A percentile compares a stretch with the other conserved stretches of the same genome.
These are phyloP conservation scores for Neurospora tetrasperma DNA, from an alignment of 495 filamentous ascomycete species.

Conservation along the genomic window DNA sequence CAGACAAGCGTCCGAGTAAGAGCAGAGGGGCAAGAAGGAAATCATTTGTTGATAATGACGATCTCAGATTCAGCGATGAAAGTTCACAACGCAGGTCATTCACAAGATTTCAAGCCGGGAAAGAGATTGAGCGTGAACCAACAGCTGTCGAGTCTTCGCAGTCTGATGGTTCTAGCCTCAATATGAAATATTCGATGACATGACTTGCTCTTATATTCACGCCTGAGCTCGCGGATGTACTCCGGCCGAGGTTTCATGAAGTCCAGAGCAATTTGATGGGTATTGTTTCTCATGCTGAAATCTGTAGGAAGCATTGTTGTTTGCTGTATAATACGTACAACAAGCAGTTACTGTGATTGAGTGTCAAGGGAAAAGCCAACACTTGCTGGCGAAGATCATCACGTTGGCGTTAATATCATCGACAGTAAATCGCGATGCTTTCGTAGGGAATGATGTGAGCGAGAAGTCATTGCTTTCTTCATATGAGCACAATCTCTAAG, in stretches of 20 bases:
- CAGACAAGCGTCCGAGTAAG: not conserved
- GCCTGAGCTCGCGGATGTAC: not conserved
- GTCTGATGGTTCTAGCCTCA: not conserved
- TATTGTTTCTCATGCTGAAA: not conserved
- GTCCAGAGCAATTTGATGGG: not conserved
- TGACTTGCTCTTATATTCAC: not conserved
- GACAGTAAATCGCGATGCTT: not conserved
- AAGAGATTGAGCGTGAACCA: not conserved
- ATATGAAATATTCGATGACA: not conserved
- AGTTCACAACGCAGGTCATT: not conserved
- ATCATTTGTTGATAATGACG: not conserved
- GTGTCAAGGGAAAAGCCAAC: not conserved
- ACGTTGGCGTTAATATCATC: not conserved
- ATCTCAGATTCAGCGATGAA: not conserved
- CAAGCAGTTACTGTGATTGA: too few relatives aligned
- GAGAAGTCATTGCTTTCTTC: too few relatives aligned
- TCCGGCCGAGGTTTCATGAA: not conserved
- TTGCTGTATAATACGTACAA: not conserved
- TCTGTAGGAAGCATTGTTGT: not conserved
- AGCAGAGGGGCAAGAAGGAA: not conserved
- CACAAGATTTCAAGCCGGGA: not conserved
- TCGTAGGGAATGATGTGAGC: not conserved
- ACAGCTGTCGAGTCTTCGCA: not conserved
- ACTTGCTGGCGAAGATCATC: not conserved
- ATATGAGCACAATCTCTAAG: too few relatives aligned